Evolutionary conservation across 2,329 filamentous ascomycete genomes (phyloP).

Genomic region (Calonectria leucothoes): DNA sequence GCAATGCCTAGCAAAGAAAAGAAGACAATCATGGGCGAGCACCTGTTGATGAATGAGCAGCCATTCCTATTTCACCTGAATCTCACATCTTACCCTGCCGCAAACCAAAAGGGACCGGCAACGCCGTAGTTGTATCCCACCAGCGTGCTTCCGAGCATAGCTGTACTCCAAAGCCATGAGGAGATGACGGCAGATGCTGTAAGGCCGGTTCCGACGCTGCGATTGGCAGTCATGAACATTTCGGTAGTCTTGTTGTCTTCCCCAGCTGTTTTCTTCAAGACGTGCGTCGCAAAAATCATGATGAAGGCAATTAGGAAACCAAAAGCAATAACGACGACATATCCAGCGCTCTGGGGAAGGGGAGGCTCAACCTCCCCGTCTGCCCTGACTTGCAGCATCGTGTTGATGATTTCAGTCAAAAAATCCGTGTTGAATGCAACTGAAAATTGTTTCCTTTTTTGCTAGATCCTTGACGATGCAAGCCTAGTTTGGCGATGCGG

Average conservation of each 20-base stretch:
- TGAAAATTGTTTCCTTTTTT: no score
- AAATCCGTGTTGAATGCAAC: neutral
- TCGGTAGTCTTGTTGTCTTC: constrained; percentile 65
- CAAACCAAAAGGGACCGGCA: constrained; percentile 68
- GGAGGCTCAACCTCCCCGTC: constrained; percentile 38
- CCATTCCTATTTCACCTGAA: neutral
- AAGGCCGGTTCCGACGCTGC: constrained; percentile 61
- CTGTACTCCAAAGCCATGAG: constrained; percentile 66
- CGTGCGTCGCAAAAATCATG: constrained; percentile 59
- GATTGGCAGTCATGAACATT: constrained; percentile 68
- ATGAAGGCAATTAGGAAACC: constrained; percentile 50
- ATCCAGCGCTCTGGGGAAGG: constrained; percentile 44
- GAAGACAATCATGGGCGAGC: constrained; percentile 67
- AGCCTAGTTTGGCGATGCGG: neutral
- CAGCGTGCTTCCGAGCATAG: constrained; percentile 60
- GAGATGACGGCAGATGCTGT: constrained; percentile 66
- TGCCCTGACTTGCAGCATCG: neutral
- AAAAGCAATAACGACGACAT: constrained; percentile 48
- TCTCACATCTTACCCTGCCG: constrained; percentile 54
- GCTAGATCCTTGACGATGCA: neutral
- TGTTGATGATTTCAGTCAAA: neutral
- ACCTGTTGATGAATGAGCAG: constrained; percentile 35
- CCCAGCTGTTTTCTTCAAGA: constrained; percentile 60
- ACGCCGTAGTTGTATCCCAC: constrained; percentile 67
- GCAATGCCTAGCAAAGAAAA: constrained; percentile 63